Evolutionary conservation across 2,329 filamentous ascomycete genomes (phyloP).

Genomic region (Thermoascus crustaceus): DNA sequence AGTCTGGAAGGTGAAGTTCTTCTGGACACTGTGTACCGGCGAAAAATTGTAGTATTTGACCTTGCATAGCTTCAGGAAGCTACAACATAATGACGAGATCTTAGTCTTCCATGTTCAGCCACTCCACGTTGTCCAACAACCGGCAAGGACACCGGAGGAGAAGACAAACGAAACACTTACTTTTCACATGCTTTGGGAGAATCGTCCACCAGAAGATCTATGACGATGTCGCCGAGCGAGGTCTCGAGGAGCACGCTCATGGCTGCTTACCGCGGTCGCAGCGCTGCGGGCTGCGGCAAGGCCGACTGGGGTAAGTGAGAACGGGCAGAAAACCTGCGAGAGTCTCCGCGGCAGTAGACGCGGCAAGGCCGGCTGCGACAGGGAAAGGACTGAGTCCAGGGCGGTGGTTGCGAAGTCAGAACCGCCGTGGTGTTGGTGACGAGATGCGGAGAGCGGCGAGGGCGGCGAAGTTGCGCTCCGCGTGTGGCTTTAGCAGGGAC

Average conservation of each 20-base stretch:
- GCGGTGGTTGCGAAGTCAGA: too few relatives aligned
- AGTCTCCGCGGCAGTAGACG: too few relatives aligned
- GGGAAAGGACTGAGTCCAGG: too few relatives aligned
- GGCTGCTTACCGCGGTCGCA: conserved; percentile 8
- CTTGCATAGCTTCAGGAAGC: conserved; percentile 98
- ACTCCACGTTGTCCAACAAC: conserved; percentile 26
- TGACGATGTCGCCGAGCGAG: conserved; percentile 85
- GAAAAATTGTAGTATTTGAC: conserved; percentile 99
- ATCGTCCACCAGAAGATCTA: conserved; percentile 82
- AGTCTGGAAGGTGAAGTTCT: conserved; percentile 92
- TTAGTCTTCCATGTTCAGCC: conserved; percentile 51
- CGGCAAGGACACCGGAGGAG: conserved; percentile 9
- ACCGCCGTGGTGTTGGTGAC: too few relatives aligned
- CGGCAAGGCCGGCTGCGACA: too few relatives aligned
- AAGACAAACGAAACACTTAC: conserved; percentile 46
- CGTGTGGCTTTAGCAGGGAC: too few relatives aligned
- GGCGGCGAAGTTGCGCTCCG: too few relatives aligned
- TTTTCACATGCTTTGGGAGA: conserved; percentile 92
- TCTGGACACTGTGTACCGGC: conserved; percentile 84
- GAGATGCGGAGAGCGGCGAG: too few relatives aligned
- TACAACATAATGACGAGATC: conserved; percentile 40
- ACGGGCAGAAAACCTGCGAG: too few relatives aligned
- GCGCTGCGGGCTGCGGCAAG: conserved; percentile 6
- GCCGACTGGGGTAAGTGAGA: neutral
- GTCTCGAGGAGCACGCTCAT: conserved; percentile 97